Evolutionary conservation across 2,329 filamentous ascomycete genomes (phyloP).

Genomic region (Colletotrichum sp.): DNA sequence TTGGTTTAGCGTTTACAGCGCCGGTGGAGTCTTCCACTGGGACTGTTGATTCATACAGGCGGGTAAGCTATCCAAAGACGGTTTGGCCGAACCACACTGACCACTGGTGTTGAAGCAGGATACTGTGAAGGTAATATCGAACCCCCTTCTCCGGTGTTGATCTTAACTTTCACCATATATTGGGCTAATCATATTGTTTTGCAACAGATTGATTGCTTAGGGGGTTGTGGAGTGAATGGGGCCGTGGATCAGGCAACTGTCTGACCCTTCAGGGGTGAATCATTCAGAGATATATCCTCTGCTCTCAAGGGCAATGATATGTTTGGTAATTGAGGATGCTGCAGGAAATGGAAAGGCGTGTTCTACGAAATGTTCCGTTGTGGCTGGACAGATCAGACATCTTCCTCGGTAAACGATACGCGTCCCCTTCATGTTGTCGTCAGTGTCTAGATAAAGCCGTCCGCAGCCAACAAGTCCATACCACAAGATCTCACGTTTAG

Average conservation of each 20-base stretch:
- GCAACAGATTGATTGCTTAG: not conserved
- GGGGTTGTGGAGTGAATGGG: not conserved
- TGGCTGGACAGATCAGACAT: rapidly evolving
- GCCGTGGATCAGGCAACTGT: not conserved
- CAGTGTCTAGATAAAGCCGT: not conserved
- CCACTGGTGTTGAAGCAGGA: not conserved
- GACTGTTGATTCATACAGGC: not conserved
- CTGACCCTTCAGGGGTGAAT: not conserved
- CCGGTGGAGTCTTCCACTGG: not conserved
- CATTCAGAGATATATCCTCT: rapidly evolving
- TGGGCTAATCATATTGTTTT: rapidly evolving
- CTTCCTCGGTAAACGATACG: rapidly evolving
- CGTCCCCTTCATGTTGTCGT: rapidly evolving
- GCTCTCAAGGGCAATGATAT: rapidly evolving
- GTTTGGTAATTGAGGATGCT: rapidly evolving
- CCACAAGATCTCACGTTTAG: not conserved
- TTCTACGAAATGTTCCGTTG: rapidly evolving
- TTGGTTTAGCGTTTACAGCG: not conserved
- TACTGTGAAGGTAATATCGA: not conserved
- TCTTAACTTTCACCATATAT: rapidly evolving
- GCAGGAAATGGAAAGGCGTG: rapidly evolving
- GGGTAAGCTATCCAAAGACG: not conserved
- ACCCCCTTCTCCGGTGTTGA: rapidly evolving
- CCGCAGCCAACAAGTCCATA: not conserved
- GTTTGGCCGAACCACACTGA: not conserved